phyloP scores from a whole-genome alignment of 148 eudicot species.

The Selenicereus undatus region DNA sequence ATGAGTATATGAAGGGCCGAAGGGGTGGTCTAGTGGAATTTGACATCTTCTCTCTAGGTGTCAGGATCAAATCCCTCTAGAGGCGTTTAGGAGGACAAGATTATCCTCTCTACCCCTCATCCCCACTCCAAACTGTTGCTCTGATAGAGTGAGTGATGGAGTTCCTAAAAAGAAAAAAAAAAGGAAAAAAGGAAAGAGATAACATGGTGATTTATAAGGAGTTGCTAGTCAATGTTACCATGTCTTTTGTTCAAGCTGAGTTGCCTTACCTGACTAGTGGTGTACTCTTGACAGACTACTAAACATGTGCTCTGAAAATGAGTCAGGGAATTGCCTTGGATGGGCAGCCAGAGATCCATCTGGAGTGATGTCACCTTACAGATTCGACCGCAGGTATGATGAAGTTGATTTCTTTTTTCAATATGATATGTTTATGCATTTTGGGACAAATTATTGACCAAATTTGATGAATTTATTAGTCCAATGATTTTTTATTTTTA shows the following conservation, averaged over 20 bases:
- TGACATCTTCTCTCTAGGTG: not conserved
- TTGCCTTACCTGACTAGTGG: not conserved
- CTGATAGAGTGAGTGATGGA: too few species aligned
- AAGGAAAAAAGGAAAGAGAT: not conserved
- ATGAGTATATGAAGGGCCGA: not conserved
- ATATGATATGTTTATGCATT: not conserved
- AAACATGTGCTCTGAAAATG: constrained; percentile 32
- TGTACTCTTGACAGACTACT: constrained; percentile 14
- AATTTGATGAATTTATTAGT: not conserved
- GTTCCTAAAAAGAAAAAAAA: not conserved
- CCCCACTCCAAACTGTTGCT: not conserved
- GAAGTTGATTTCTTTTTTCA: not conserved
- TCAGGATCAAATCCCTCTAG: not conserved
- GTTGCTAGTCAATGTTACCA: not conserved
- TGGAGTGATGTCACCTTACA: constrained; percentile 72
- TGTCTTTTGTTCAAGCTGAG: not conserved
- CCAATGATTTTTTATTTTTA: not conserved
- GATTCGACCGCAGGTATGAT: constrained; percentile 63
- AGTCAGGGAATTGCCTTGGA: constrained; percentile 50
- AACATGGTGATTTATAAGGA: not conserved
- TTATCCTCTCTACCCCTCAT: not conserved
- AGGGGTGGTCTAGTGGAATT: not conserved
- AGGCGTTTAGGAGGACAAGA: not conserved
- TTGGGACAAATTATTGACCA: not conserved
- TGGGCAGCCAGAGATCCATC: constrained; percentile 86